These are phyloP conservation scores for Geotrichum candidum DNA, from an alignment of 1,139 yeast genomes.

Conservation along the genomic window DNA sequence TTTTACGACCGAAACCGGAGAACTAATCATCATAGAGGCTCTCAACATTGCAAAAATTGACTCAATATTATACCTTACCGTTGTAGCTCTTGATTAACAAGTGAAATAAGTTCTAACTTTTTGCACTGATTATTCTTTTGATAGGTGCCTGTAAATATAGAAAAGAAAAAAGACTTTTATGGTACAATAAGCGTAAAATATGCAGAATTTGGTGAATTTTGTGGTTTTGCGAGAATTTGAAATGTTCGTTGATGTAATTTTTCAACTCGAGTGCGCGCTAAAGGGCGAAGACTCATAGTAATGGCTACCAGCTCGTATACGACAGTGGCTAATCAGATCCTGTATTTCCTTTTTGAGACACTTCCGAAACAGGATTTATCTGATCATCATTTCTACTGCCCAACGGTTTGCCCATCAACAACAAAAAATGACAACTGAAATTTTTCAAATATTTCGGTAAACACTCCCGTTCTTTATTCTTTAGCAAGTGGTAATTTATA, in stretches of 20 bases:
- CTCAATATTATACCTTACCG: neutral
- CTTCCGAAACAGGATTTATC: neutral
- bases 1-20: conserved; percentile 35
- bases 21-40: conserved; percentile 5
- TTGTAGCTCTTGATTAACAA: neutral
- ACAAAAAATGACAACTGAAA: neutral
- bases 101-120: neutral
- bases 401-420: neutral
- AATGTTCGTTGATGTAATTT: neutral
- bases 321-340: neutral
- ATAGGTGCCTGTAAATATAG: neutral
- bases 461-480: neutral
- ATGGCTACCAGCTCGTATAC: neutral
- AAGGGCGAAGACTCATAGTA: neutral
- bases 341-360: neutral
- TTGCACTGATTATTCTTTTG: neutral
- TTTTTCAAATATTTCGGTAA: neutral
- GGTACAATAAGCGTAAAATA: neutral
- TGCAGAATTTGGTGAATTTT: neutral
- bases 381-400: neutral
- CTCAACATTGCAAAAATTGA: neutral
- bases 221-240: neutral
- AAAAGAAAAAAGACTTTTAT: neutral
- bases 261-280: neutral
- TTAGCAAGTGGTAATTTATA: too few species aligned